A percentile compares a stretch with the other conserved stretches of the same genome.
These are phyloP conservation scores for Arthonia radiata DNA, from an alignment of 495 filamentous ascomycete species.

Conservation along the genomic window DNA sequence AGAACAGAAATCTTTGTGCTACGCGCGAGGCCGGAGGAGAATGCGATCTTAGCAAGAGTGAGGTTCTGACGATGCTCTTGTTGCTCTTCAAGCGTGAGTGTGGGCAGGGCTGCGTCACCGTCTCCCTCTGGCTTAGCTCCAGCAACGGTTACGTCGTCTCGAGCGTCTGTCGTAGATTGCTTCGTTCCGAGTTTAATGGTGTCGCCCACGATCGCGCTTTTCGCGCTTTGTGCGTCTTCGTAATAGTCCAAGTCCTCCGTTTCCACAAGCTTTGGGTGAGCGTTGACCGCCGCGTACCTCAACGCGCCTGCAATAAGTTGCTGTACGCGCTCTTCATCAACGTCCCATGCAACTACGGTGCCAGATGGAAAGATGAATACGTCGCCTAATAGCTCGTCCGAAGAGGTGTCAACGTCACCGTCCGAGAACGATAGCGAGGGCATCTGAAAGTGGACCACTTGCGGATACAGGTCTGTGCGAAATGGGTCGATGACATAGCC, in stretches of 20 bases:
- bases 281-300: slow-evolving; percentile 47
- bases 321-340: slow-evolving; percentile 43
- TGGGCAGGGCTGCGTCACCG: no score
- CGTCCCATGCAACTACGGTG: slow-evolving; percentile 76
- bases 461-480: slow-evolving; percentile 34
- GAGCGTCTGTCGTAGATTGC: no score
- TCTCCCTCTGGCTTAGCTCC: no score
- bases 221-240: slow-evolving; percentile 48
- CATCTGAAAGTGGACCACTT: slow-evolving; percentile 38
- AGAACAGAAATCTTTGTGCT: slow-evolving; percentile 92
- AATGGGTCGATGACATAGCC: slow-evolving; percentile 41
- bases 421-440: slow-evolving; percentile 31
- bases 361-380: slow-evolving; percentile 95
- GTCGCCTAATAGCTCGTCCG: slow-evolving; percentile 39
- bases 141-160: no score
- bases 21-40: slow-evolving; percentile 81
- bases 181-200: slow-evolving; percentile 75
- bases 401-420: slow-evolving; percentile 16
- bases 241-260: slow-evolving; percentile 77
- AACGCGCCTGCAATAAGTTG: slow-evolving; percentile 50
- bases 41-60: slow-evolving; percentile 79
- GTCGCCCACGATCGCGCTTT: slow-evolving; percentile 63
- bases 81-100: no score
- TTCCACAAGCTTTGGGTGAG: slow-evolving; percentile 44
- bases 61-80: no score